These are phyloP conservation scores for Zygoascus meyerae DNA, from an alignment of 1,139 yeast species.

Conservation along the genomic window DNA sequence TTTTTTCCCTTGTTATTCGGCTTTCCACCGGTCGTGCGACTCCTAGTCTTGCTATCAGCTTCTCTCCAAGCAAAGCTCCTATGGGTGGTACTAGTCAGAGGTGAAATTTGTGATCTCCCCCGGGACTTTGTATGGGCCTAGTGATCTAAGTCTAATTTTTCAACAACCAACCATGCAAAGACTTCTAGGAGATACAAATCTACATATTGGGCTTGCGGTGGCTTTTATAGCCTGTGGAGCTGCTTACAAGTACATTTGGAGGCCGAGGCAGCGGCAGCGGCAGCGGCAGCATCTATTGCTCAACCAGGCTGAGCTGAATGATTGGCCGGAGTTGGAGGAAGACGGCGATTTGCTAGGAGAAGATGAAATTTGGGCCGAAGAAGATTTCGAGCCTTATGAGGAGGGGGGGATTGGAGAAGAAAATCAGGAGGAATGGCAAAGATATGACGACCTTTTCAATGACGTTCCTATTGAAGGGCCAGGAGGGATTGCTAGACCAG, in stretches of 20 bases:
- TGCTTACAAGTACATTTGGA: constrained; percentile 6
- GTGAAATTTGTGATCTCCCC: too few species aligned
- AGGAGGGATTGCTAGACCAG: constrained; percentile 10
- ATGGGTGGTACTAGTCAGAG: too few species aligned
- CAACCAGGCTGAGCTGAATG: not conserved
- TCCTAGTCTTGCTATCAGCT: too few species aligned
- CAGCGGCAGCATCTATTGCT: too few species aligned
- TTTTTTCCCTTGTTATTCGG: too few species aligned
- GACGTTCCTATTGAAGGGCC: constrained; percentile 4
- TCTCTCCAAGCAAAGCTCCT: too few species aligned
- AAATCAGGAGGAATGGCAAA: constrained; percentile 10
- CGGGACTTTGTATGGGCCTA: too few species aligned
- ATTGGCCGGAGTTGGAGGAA: constrained; percentile 6
- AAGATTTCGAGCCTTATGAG: constrained; percentile 8
- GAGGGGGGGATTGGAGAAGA: constrained; percentile 11
- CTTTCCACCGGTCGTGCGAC: too few species aligned
- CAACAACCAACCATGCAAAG: not conserved
- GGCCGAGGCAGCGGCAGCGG: constrained; percentile 1
- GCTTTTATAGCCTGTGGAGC: constrained; percentile 11
- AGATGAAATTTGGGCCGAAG: constrained; percentile 10
- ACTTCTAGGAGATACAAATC: constrained; percentile 3
- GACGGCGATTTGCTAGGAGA: constrained; percentile 11
- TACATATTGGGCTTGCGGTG: constrained; percentile 7
- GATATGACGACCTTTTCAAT: constrained; percentile 5
- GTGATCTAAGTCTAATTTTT: not conserved